Evolutionary conservation across 768 basidiomycete genomes (phyloP), one percentile per base, ranked within the genome.

Genomic region (Rhizopogon roseolus): DNA sequence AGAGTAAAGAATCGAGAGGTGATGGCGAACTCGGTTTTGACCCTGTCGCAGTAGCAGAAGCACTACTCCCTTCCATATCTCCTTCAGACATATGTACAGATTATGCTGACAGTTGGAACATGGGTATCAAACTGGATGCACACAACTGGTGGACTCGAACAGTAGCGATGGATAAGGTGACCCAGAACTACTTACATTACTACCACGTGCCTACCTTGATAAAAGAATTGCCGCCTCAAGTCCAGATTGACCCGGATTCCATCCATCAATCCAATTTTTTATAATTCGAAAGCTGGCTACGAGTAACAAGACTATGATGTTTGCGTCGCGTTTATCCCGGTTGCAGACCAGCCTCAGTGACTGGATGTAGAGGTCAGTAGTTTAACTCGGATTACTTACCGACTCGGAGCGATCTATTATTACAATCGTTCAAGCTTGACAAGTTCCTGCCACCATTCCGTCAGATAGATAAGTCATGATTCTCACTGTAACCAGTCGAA

Each of bases 401-500:
- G 38, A 22, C 22, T 22, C 22, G 22, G 22, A 39, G 41, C 25
- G 27, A 16, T 54, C 43, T 54, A 32, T 40, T 53, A 38, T 17
- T 41, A 25, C 3, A 25, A 52, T 52, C 36, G 10, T 34, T 29
- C 10, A n/a, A 38, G 9, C 22, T 22, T 22, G 43, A 53, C 54
- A 49, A 6, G 6, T 28, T 14, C 65, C 22, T 53, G 1, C 43
- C 38, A 9, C 41, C 29, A 32, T 32, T 10, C 8, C 10, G 52
- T 46, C 55, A 40, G 27, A 27, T 40, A 22, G 29, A 3, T n/a
- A 22, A 54, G 42, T 49, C 25, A 41, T 40, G 50, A 57, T 60
- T 50, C 44, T 73, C 48, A 71, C 82, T 49, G 78, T 85, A 59
- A 77, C 79, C 29, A 77, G 84, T 42, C 66, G 68, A n/a, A 78